phyloP scores from a whole-genome alignment of 257 asterid species.

The Nicotiana knightiana region DNA sequence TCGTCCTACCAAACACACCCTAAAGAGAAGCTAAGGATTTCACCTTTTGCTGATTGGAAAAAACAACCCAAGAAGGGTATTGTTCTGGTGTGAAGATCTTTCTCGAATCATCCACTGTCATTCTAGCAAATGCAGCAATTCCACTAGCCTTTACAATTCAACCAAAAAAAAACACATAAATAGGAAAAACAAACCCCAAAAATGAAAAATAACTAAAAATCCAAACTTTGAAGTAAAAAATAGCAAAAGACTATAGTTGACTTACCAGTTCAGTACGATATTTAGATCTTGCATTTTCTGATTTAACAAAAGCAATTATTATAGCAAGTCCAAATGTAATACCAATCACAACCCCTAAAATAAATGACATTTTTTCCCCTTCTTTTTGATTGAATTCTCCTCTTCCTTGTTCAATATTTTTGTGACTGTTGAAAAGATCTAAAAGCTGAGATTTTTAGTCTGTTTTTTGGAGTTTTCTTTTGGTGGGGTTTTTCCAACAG shows the following conservation, averaged over 20 bases:
- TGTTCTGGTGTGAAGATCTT: conserved; percentile 56
- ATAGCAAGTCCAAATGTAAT: conserved; percentile 59
- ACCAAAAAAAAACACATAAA: background rate
- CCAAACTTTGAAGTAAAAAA: background rate
- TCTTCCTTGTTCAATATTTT: background rate
- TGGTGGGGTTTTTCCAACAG: background rate
- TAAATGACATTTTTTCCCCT: conserved; percentile 51
- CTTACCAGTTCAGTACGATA: conserved; percentile 60
- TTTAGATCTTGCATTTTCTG: conserved; percentile 63
- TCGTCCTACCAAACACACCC: background rate
- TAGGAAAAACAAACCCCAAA: background rate
- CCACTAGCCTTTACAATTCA: conserved; percentile 50
- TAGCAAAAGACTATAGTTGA: background rate
- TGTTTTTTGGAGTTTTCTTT: background rate
- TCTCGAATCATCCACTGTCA: conserved; percentile 82
- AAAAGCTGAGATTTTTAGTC: background rate
- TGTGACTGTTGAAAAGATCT: background rate
- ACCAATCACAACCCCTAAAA: conserved; percentile 55
- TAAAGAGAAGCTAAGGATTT: conserved; percentile 6
- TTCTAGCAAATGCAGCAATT: conserved; percentile 72
- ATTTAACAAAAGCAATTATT: conserved; percentile 62
- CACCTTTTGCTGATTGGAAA: conserved; percentile 79
- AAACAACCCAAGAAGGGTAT: conserved; percentile 94
- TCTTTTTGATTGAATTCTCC: background rate
- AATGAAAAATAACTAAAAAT: background rate